These are phyloP conservation scores for Botrytis fabae DNA, from an alignment of 2,329 filamentous ascomycete species.

Conservation along the genomic window DNA sequence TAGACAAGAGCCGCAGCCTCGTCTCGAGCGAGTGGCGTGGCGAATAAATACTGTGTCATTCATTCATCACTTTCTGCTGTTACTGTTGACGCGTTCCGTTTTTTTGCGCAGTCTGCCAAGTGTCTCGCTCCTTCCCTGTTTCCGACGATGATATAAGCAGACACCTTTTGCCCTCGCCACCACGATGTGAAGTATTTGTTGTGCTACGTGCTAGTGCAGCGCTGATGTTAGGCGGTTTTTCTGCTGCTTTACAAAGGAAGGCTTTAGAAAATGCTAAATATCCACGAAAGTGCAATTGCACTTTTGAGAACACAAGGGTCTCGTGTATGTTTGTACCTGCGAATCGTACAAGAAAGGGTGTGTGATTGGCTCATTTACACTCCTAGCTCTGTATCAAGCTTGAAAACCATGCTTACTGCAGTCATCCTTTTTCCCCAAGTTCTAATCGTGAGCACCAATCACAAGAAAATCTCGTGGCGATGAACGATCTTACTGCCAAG, in stretches of 20 bases:
- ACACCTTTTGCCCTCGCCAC: constrained; percentile 1
- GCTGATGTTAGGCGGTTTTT: not conserved
- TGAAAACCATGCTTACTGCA: not conserved
- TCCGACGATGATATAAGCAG: constrained; percentile 15
- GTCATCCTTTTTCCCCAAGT: not conserved
- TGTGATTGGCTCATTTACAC: not conserved
- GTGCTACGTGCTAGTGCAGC: not conserved
- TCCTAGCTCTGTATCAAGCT: not conserved
- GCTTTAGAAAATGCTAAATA: constrained; percentile 6
- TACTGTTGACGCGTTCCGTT: constrained; percentile 13
- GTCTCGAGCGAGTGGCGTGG: constrained; percentile 17
- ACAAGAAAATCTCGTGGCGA: not conserved
- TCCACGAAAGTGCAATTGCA: constrained; percentile 17
- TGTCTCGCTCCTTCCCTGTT: not conserved
- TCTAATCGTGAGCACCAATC: not conserved
- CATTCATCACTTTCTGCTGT: not conserved
- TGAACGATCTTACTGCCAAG: not conserved
- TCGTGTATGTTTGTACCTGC: not conserved
- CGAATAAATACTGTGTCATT: not conserved
- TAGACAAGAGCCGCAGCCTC: constrained; percentile 9
- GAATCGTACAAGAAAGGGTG: not conserved
- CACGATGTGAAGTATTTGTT: constrained; percentile 1
- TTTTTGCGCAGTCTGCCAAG: constrained; percentile 17
- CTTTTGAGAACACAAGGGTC: not conserved
- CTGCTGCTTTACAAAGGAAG: not conserved